These are phyloP conservation scores for Reutealis trisperma DNA, from an alignment of 345 rosid species.

Conservation along the genomic window DNA sequence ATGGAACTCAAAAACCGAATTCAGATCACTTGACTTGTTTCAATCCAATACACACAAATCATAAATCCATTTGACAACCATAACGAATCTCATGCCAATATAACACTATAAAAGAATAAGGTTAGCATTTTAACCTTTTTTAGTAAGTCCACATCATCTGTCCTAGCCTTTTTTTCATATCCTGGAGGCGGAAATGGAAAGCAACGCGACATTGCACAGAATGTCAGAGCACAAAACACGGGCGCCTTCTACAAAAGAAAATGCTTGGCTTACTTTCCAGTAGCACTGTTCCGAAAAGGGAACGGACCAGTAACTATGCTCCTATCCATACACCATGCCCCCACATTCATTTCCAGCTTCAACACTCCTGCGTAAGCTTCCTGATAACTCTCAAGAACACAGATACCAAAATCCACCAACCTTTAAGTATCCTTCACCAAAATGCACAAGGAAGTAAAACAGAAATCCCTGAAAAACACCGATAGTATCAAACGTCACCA, in stretches of 20 bases:
- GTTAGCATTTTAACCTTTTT: constrained; percentile 16
- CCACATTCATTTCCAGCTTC: constrained; percentile 18
- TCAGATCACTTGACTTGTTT: not conserved
- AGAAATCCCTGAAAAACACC: constrained; percentile 19
- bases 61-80: constrained; percentile 2
- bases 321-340: constrained; percentile 19
- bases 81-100: constrained; percentile 6
- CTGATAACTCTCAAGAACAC: constrained; percentile 21
- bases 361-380: constrained; percentile 15
- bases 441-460: constrained; percentile 20
- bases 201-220: constrained; percentile 22
- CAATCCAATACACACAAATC: not conserved
- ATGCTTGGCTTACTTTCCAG: constrained; percentile 14
- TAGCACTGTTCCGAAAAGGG: constrained; percentile 15
- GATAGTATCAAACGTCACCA: constrained; percentile 17
- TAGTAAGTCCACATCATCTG: constrained; percentile 13
- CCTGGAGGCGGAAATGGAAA: constrained; percentile 25
- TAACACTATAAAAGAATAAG: constrained; percentile 4
- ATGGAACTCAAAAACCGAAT: not conserved
- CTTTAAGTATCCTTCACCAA: constrained; percentile 11
- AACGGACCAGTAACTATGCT: constrained; percentile 12
- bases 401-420: constrained; percentile 20
- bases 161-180: constrained; percentile 16
- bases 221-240: not conserved
- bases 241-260: not conserved